Base-by-base conservation (phyloP, 805 yeast genomes). In the Kodamaea jinghongensis region DNA sequence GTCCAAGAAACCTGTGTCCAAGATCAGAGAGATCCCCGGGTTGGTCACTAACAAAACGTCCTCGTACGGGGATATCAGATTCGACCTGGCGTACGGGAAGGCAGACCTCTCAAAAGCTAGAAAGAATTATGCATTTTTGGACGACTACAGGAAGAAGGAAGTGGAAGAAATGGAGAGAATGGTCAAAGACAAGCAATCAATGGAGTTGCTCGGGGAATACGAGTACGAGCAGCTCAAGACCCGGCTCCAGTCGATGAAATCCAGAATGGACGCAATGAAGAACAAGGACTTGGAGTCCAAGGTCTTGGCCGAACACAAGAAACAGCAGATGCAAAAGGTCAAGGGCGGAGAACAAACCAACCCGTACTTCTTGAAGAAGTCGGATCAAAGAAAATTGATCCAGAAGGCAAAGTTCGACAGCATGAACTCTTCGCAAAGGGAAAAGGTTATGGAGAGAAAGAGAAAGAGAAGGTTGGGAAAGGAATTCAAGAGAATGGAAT, bases 41-140 rank as follows among this genome's bases (percentile, higher is more conserved):
- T 56, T 84, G 35, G 53, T 61, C 16, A 63, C 66, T 16, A 68
- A 60, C 48, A 51, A 60, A 36, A 51, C 60, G 11, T 68, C 67
- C 11, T 61, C 83, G 20, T 82, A 84, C 56, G 74, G 78, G 35
- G 99, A 93, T 65, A 83, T 95, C 25, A 73, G 99, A 50, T 93
- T 93, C 58, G 96, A 93, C 60, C 76, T 91, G 2, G 89, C 96
- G 0, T 79, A 79, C 47, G 98, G 98, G 42, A 83, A 79, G 51
- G 86, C 93, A 1, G 91, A 90, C 56, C 63, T 76, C 43, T 65
- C 70, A 23, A 70, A 73, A 43, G 76, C 86, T 12, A 71, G 97
- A 44, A 77, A 79, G 52, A 82, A 91, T 54, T 93, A 93, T 65
- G 75, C 78, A 31, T 93, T 93, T 56, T 65, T 93, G 42, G 96